These are phyloP conservation scores for Ananas comosus DNA, from an alignment of 176 grass and related monocot genomes.

Conservation along the genomic window DNA sequence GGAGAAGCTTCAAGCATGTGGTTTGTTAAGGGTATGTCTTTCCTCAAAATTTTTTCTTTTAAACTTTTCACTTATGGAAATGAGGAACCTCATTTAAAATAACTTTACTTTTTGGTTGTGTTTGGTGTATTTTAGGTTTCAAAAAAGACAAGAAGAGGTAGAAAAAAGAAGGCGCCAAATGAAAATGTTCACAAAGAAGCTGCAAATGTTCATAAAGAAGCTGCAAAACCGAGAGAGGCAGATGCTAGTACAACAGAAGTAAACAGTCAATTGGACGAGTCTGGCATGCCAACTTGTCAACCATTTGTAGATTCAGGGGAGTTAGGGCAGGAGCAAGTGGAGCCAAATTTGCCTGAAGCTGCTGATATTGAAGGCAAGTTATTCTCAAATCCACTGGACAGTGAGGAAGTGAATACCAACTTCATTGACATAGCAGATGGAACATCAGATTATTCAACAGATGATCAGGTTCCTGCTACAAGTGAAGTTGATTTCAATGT, in stretches of 20 bases:
- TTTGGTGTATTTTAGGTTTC: constrained; percentile 58
- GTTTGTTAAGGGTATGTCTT: constrained; percentile 69
- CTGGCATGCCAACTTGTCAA: constrained; percentile 25
- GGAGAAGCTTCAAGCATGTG: constrained; percentile 86
- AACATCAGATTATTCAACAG: constrained; percentile 61
- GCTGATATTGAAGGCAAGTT: constrained; percentile 16
- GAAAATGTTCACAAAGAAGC: constrained; percentile 21
- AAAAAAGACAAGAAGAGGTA: constrained; percentile 65
- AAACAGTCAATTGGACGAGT: constrained; percentile 25
- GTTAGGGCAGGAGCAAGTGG: constrained; percentile 11
- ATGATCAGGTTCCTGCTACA: constrained; percentile 59
- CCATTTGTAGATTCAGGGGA: constrained; percentile 28
- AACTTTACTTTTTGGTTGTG: neutral
- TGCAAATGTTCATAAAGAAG: constrained; percentile 19
- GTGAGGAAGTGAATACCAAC: constrained; percentile 29
- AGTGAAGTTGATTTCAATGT: constrained; percentile 93
- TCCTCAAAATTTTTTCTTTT: constrained; percentile 2
- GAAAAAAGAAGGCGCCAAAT: constrained; percentile 52
- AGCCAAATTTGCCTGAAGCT: constrained; percentile 15
- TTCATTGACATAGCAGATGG: constrained; percentile 35
- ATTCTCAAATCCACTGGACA: constrained; percentile 29
- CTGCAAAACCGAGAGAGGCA: constrained; percentile 18
- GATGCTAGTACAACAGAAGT: constrained; percentile 14
- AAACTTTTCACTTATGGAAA: neutral
- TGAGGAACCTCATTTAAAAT: neutral